Percentiles rank a stretch among this genome's conserved stretches.
Evolutionary conservation across 495 filamentous ascomycete genomes (phyloP).

Genomic region (Penicillium waksmanii): DNA sequence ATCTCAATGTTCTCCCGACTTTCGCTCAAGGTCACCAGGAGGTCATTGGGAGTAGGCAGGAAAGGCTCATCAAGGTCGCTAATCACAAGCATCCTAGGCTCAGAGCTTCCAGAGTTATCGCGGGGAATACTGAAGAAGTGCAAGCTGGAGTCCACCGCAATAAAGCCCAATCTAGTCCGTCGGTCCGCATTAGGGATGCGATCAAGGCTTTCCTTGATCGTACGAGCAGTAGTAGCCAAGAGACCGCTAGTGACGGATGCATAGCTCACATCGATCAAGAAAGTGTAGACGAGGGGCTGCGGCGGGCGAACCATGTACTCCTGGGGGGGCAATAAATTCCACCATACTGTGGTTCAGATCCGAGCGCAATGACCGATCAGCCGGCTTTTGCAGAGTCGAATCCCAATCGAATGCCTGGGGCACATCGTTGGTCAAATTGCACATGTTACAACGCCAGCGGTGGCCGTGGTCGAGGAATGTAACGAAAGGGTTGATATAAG

Average conservation of each 20-base stretch:
- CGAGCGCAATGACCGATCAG: slow-evolving; percentile 85
- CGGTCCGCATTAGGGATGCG: slow-evolving; percentile 96
- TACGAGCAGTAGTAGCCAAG: slow-evolving; percentile 90
- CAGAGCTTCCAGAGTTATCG: slow-evolving; percentile 79
- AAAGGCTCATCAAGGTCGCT: slow-evolving; percentile 98
- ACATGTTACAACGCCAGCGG: slow-evolving; percentile 99
- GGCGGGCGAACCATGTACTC: slow-evolving; percentile 99
- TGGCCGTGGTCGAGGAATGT: slow-evolving; percentile 96
- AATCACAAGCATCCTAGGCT: slow-evolving; percentile 90
- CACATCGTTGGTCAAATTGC: slow-evolving; percentile 96
- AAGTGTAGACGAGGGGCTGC: slow-evolving; percentile 96
- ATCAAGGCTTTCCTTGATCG: slow-evolving; percentile 93
- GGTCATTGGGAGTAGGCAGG: slow-evolving; percentile 87
- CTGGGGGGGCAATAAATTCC: slow-evolving; percentile 96
- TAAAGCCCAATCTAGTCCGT: slow-evolving; percentile 88
- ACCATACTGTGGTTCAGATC: slow-evolving; percentile 94
- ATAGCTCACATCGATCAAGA: slow-evolving; percentile 96
- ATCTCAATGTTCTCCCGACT: slow-evolving; percentile 86
- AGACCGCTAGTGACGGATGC: slow-evolving; percentile 88
- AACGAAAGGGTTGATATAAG: slow-evolving; percentile 97
- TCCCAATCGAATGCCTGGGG: slow-evolving; percentile 99
- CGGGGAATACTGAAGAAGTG: slow-evolving; percentile 95
- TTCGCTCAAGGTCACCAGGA: slow-evolving; percentile 89
- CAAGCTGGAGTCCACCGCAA: slow-evolving; percentile 91
- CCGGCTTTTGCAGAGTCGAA: slow-evolving; percentile 80